Evolutionary conservation across 2,329 filamentous ascomycete genomes (phyloP).

Genomic region (Pestalotiopsis sp.): DNA sequence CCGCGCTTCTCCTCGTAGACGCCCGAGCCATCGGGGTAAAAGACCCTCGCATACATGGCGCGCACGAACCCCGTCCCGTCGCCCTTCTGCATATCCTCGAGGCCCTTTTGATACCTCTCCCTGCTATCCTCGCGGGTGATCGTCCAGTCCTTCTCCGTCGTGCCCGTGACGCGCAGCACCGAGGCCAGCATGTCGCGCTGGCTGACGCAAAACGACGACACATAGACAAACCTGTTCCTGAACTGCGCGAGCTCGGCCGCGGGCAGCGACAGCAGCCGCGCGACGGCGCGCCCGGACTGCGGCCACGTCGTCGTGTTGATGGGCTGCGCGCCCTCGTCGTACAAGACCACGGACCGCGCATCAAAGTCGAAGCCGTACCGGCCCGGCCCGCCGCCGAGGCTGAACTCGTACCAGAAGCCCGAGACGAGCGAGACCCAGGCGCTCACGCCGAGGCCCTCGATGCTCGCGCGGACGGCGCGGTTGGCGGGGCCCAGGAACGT

Average conservation of each 20-base stretch:
- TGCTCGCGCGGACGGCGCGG: conserved; percentile 28
- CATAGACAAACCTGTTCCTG: conserved; percentile 48
- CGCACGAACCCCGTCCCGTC: conserved; percentile 6
- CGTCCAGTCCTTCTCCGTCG: conserved; percentile 18
- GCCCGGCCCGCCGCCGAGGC: conserved; percentile 36
- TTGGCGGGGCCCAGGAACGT: conserved; percentile 24
- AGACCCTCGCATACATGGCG: conserved; percentile 11
- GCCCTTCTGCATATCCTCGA: conserved; percentile 1
- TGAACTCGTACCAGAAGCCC: conserved; percentile 57
- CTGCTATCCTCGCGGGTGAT: conserved; percentile 1
- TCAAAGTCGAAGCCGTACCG: conserved; percentile 52
- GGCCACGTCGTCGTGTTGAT: conserved; percentile 45
- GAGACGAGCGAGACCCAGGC: conserved; percentile 45
- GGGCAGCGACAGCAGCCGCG: conserved; percentile 48
- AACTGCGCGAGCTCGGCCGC: conserved; percentile 37
- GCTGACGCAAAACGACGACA: conserved; percentile 57
- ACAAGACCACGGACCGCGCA: conserved; percentile 41
- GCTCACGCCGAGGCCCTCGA: conserved; percentile 39
- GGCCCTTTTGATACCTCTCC: not conserved
- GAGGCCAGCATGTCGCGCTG: conserved; percentile 67
- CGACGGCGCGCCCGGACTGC: conserved; percentile 48
- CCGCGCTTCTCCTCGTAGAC: conserved; percentile 3
- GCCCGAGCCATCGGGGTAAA: conserved; percentile 11
- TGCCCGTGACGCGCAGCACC: conserved; percentile 42
- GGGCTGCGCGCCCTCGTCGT: conserved; percentile 55